phyloP scores from a whole-genome alignment of 2,329 filamentous ascomycete genomes.

The Pseudogymnoascus sp. region DNA sequence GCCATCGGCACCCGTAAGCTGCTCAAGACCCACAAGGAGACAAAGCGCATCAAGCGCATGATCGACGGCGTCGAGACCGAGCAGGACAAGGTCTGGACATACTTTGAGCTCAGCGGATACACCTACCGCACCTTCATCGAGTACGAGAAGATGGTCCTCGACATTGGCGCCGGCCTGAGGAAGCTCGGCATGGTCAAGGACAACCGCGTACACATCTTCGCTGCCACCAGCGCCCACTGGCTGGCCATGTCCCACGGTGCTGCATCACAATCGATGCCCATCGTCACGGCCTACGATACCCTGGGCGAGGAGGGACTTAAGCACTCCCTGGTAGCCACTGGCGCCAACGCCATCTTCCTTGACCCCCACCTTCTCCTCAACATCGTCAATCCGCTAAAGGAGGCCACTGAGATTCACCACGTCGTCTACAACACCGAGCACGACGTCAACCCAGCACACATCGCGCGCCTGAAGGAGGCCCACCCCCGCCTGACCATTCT shows the following conservation, averaged over 20 bases:
- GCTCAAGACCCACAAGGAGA: slow-evolving; percentile 71
- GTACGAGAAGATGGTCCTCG: slow-evolving; percentile 63
- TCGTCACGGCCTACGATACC: slow-evolving; percentile 92
- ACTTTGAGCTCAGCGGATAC: slow-evolving; percentile 76
- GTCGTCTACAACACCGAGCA: slow-evolving; percentile 49
- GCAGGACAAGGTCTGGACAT: slow-evolving; percentile 83
- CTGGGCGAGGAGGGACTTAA: slow-evolving; percentile 75
- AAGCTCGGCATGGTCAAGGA: slow-evolving; percentile 62
- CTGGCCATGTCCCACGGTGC: slow-evolving; percentile 44
- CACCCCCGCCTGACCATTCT: slow-evolving; percentile 47
- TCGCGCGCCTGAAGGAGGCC: slow-evolving; percentile 45
- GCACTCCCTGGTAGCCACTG: slow-evolving; percentile 77
- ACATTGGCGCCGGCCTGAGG: slow-evolving; percentile 63
- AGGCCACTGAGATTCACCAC: slow-evolving; percentile 42
- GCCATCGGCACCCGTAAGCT: slow-evolving; percentile 65
- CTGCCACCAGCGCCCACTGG: slow-evolving; percentile 45
- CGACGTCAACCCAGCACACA: slow-evolving; percentile 41
- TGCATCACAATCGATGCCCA: slow-evolving; percentile 76
- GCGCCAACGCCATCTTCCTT: slow-evolving; percentile 75
- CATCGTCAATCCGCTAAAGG: slow-evolving; percentile 50
- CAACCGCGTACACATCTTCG: slow-evolving; percentile 74
- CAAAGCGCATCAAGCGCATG: slow-evolving; percentile 59
- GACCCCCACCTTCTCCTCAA: slow-evolving; percentile 70
- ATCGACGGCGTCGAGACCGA: slow-evolving; percentile 72
- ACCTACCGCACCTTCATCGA: slow-evolving; percentile 71